A percentile compares a stretch with the other conserved stretches of the same genome.
phyloP scores from a whole-genome alignment of 2,329 filamentous ascomycete genomes.

The Rhynchosporium secalis region DNA sequence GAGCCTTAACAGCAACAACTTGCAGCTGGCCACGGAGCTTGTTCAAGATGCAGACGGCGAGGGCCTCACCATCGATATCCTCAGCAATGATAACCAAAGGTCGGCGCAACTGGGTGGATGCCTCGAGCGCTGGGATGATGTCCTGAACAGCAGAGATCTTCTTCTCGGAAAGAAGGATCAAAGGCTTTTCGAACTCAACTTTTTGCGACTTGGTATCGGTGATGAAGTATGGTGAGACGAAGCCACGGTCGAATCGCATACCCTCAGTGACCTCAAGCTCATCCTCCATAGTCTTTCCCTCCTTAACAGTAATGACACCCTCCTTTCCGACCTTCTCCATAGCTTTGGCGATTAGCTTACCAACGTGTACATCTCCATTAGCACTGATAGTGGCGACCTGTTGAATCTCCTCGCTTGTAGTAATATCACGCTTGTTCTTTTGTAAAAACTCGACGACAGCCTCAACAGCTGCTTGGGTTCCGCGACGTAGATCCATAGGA shows the following conservation, averaged over 20 bases:
- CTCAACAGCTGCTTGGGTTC: constrained; percentile 95
- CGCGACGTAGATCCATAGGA: constrained; percentile 96
- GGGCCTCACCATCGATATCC: constrained; percentile 97
- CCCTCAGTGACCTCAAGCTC: constrained; percentile 99
- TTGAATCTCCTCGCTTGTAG: constrained; percentile 93
- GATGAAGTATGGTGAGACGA: constrained; percentile 99
- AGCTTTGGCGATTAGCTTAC: constrained; percentile 91
- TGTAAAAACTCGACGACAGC: constrained; percentile 92
- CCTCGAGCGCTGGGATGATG: constrained; percentile 96
- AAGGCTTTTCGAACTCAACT: constrained; percentile 99
- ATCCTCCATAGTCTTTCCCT: constrained; percentile 97
- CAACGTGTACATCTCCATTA: constrained; percentile 94
- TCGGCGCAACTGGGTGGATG: constrained; percentile 90
- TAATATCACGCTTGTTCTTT: constrained; percentile 97
- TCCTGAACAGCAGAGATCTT: constrained; percentile 99
- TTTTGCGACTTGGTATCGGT: constrained; percentile 98
- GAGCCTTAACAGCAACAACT: constrained; percentile 97
- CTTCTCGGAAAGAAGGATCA: constrained; percentile 99
- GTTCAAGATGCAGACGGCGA: constrained; percentile 99
- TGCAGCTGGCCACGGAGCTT: constrained; percentile 99
- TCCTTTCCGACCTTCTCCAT: constrained; percentile 99
- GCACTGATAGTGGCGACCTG: constrained; percentile 98
- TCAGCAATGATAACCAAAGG: constrained; percentile 98
- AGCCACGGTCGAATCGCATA: constrained; percentile 99
- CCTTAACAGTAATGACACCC: constrained; percentile 99